These are phyloP conservation scores for Albifimbria verrucaria DNA, from an alignment of 2,329 filamentous ascomycete genomes.

Conservation along the genomic window DNA sequence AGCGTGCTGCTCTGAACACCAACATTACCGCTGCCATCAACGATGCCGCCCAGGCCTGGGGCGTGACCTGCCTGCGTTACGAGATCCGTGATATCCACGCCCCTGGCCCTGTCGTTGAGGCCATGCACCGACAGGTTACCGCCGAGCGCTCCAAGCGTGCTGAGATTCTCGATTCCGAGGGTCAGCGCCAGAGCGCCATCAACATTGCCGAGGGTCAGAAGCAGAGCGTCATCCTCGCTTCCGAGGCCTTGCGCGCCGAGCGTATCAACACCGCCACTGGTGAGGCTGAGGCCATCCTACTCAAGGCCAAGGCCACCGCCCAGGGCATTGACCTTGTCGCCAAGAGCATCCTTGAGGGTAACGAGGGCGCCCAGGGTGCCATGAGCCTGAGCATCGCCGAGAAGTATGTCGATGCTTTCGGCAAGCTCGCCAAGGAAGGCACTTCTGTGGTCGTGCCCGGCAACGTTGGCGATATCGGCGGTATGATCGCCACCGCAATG, in stretches of 20 bases:
- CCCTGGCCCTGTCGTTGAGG: conserved; percentile 86
- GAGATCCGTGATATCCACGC: conserved; percentile 99
- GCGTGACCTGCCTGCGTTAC: conserved; percentile 91
- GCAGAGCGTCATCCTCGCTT: conserved; percentile 93
- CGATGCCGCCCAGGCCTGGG: conserved; percentile 95
- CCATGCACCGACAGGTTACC: conserved; percentile 98
- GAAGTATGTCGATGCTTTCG: conserved; percentile 97
- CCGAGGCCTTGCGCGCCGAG: conserved; percentile 84
- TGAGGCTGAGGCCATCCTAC: conserved; percentile 88
- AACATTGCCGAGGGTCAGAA: conserved; percentile 98
- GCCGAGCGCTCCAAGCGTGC: conserved; percentile 96
- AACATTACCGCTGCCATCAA: conserved; percentile 99
- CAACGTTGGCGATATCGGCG: conserved; percentile 92
- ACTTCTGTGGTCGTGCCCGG: conserved; percentile 94
- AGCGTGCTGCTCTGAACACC: conserved; percentile 90
- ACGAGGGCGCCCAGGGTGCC: conserved; percentile 74
- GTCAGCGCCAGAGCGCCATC: conserved; percentile 94
- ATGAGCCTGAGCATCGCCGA: conserved; percentile 88
- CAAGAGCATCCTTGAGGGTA: conserved; percentile 67
- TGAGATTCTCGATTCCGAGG: conserved; percentile 95
- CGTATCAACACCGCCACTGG: conserved; percentile 90
- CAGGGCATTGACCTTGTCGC: conserved; percentile 85
- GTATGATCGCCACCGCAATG: conserved; percentile 96
- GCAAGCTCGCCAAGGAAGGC: conserved; percentile 87
- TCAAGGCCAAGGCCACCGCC: conserved; percentile 85